Evolutionary conservation across 78 protist genomes (phyloP), one percentile per base, ranked within the genome.

Genomic region (Tieghemostelium lacteum): DNA sequence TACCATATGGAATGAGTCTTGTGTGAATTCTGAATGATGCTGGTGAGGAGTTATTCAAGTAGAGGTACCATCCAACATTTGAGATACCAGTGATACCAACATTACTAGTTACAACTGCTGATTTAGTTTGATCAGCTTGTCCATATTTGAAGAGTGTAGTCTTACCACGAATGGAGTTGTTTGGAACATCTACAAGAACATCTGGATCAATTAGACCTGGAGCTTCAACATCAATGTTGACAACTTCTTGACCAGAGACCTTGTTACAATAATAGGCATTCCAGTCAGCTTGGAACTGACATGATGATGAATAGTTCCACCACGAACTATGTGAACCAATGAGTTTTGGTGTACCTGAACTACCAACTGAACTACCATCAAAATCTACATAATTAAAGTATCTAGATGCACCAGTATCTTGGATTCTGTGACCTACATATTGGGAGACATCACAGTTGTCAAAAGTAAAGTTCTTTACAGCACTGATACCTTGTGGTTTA

Each of bases 401-500:
- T 28, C 94, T n/a, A 16, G 54, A 29, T 1, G 88, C 36, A 3
- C 87, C 87, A 10, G 94, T 75, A 0, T 75, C 77, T 10, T 36
- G 42, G 31, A 88, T 28, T 19, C 67, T 10, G 31, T 76, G 85
- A 52, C 94, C 86, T 36, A 76, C 26, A 14, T 39, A 36, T 63
- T 76, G 78, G 2, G 70, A 8, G 0, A 16, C 1, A 2, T 24
- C 67, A 8, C 63, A 69, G 28, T 76, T 76, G 22, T n/a, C 37
- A 19, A 76, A 65, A 1, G 94, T 57, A 14, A 76, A 64, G 3
- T 42, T 29, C 1, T n/a, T 64, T 34, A 74, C 61, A 5, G 73
- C 77, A 6, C 85, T 73, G 7, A 86, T 86, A n/a, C 65, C 88
- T 87, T 92, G 89, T 34, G 94, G 94, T 52, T 72, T 91, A 86